These are phyloP conservation scores for Candida namnaoensis DNA, from an alignment of 805 yeast species.

Conservation along the genomic window DNA sequence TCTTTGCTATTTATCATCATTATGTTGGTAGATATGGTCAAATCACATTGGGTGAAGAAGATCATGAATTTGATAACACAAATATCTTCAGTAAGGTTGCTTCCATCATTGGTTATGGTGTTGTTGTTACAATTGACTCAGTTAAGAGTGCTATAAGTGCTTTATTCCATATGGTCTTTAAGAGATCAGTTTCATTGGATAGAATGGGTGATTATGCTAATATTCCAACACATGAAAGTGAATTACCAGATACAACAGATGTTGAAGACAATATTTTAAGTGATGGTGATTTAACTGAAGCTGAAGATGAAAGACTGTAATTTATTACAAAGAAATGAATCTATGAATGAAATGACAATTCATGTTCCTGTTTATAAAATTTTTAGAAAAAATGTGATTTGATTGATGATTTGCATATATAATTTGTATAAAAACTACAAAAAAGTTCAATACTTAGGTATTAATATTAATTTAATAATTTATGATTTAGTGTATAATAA, in stretches of 20 bases:
- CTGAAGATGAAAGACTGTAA: neutral
- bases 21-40: conserved; percentile 82
- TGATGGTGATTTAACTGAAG: conserved; percentile 21
- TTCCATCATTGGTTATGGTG: conserved; percentile 20
- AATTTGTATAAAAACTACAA: too few species aligned
- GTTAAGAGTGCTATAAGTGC: conserved; percentile 5
- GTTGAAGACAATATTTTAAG: conserved; percentile 16
- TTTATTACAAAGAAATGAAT: too few species aligned
- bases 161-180: conserved; percentile 1
- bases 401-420: too few species aligned
- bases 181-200: conserved; percentile 12
- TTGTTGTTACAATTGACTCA: conserved; percentile 18
- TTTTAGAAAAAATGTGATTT: too few species aligned
- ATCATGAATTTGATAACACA: conserved; percentile 53
- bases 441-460: too few species aligned
- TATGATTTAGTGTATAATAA: too few species aligned
- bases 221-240: conserved; percentile 12
- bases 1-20: conserved; percentile 70
- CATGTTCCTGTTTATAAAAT: too few species aligned
- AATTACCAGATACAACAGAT: conserved; percentile 9
- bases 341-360: too few species aligned
- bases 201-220: conserved; percentile 12
- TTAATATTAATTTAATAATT: too few species aligned
- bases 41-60: conserved; percentile 74
- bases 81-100: conserved; percentile 47